These are phyloP conservation scores for Geotrichum phurueaensis DNA, from an alignment of 1,139 yeast genomes.

Conservation along the genomic window DNA sequence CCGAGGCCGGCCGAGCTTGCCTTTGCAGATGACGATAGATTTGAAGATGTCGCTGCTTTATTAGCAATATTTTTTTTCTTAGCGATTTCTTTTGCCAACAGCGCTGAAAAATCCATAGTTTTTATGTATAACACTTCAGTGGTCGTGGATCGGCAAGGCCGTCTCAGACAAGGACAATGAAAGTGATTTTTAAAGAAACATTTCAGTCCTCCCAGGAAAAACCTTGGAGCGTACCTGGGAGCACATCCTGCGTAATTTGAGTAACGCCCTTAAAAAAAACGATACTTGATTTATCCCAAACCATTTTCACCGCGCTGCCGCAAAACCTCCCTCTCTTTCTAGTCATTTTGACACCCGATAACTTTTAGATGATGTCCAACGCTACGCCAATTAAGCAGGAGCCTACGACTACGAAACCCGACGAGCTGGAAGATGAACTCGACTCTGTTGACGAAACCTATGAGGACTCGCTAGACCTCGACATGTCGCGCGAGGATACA, in stretches of 20 bases:
- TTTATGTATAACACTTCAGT: not conserved
- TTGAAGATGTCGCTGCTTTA: not conserved
- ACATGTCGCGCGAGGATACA: constrained; percentile 33
- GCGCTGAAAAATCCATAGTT: constrained; percentile 32
- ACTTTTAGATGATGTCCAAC: not conserved
- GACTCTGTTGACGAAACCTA: constrained; percentile 34
- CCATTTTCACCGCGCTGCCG: not conserved
- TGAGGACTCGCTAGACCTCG: constrained; percentile 41
- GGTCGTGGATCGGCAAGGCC: not conserved
- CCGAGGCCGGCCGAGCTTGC: not conserved
- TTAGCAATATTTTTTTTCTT: constrained; percentile 27
- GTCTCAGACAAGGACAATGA: not conserved
- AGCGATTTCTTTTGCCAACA: constrained; percentile 32
- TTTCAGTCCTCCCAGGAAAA: not conserved
- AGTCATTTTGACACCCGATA: not conserved
- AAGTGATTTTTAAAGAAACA: not conserved
- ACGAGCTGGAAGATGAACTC: not conserved
- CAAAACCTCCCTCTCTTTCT: not conserved
- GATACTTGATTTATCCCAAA: not conserved
- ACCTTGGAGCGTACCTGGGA: not conserved
- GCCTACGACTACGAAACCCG: not conserved
- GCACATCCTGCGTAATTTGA: not conserved
- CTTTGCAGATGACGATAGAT: not conserved
- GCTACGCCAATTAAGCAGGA: not conserved
- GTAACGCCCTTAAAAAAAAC: not conserved